Evolutionary conservation across 2,329 filamentous ascomycete species (phyloP), one percentile per base, ranked within the genome.

Genomic region (Keithomyces neogunnii): DNA sequence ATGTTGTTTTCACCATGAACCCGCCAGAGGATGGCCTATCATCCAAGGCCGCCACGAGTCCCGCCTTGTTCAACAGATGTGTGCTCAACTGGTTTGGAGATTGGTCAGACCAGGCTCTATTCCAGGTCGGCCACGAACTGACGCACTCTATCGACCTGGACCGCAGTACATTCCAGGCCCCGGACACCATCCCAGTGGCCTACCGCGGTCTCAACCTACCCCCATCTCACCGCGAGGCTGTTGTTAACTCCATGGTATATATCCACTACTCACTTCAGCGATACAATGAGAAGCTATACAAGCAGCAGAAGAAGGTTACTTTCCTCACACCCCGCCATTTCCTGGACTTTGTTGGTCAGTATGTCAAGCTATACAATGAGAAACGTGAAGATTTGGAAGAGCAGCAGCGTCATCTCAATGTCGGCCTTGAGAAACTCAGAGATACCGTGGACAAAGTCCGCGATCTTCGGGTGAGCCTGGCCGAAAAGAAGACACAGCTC

Each of bases 1-100:
- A 99, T 63, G 93, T 99, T 46, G 93, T 99, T 28, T 99, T 99
- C 69, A 99, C 93, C 3, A 99, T 99, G 93, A 99, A 99, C 69
- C 93, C 93, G 11, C 95, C 93, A 0, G 89, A 96, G 64, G 93
- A 93, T 60, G 92, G 93, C 0, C 74, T 99, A 7, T 93, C 89
- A 2, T 96, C 90, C 33, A 97, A 96, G 74, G 93, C 93, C 51
- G 95, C 93, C 31, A 99, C 95, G 3, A 96, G 90, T 79, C 93
- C 93, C 54, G 93, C 93, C 40, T 73, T 99, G 63, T 99, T 99
- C 85, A 99, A 99, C 75, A 86, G 93, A 78, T 99, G 93, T 66
- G 93, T 99, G 47, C 85, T 99, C 60, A 99, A 99, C 72, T 99
- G 93, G 93, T 96, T 99, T 67, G 93, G 93, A 57, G 93, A 99